Percentiles rank a stretch among this genome's conserved stretches.
phyloP scores from a whole-genome alignment of 768 basidiomycete species.

The Exidia glandulosa region DNA sequence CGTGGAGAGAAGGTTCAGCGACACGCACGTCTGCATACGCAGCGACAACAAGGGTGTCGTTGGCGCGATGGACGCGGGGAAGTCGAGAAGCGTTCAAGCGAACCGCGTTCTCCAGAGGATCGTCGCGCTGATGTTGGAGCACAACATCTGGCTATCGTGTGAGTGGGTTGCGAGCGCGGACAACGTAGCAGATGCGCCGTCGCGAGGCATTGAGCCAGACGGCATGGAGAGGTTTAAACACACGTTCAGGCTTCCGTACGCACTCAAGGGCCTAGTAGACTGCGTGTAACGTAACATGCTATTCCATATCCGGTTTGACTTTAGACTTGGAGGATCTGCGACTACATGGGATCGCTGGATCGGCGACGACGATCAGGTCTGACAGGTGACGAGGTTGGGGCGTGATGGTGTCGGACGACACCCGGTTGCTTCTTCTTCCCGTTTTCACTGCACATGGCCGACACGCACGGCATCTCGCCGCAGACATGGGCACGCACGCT shows the following conservation, averaged over 20 bases:
- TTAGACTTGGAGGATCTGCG: no score
- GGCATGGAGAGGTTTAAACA: not conserved
- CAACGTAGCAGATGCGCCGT: constrained; percentile 24
- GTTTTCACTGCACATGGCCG: not conserved
- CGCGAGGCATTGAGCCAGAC: constrained; percentile 10
- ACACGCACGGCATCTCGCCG: not conserved
- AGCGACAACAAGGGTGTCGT: constrained; percentile 28
- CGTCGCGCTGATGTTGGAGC: constrained; percentile 10
- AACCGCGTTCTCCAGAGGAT: constrained; percentile 21
- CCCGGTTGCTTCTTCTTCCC: not conserved
- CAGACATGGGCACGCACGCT: not conserved
- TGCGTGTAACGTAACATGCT: not conserved
- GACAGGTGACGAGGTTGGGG: no score
- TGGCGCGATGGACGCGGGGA: constrained; percentile 17
- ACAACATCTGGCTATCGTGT: constrained; percentile 6
- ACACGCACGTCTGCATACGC: constrained; percentile 11
- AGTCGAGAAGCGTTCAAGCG: constrained; percentile 15
- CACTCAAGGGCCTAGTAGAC: not conserved
- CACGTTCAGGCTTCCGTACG: not conserved
- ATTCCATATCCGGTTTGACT: not conserved
- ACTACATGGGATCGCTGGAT: no score
- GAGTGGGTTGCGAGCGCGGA: constrained; percentile 12
- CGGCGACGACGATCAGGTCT: no score
- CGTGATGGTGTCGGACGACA: no score
- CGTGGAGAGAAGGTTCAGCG: constrained; percentile 8